Evolutionary conservation across 345 rosid genomes (phyloP), one percentile per base, ranked within the genome.

Genomic region (Luvunga scandens): DNA sequence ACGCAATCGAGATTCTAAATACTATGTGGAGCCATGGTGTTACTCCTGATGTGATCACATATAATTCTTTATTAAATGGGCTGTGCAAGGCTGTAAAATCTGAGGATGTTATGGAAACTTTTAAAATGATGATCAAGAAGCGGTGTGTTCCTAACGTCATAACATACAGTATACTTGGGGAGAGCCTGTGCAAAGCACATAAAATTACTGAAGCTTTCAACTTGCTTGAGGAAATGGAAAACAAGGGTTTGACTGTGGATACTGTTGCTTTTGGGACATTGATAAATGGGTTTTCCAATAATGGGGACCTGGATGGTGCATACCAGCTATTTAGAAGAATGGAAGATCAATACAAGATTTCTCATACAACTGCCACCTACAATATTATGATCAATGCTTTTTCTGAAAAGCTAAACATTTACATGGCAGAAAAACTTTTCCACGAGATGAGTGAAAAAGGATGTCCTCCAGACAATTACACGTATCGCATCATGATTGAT

Each of bases 1-100:
- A 73, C 22, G 91, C 97, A 10, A 85, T 96, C 74, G 90, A 88
- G 86, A 86, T 91, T 66, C 66, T 94, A 39, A 82, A 86, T 82
- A 86, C 84, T 72, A 94, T 92, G 99, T 84, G 86, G 85, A 82
- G 78, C 76, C 87, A 84, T 72, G 95, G 90, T 25, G 85, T 92
- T 75, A 82, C 81, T 73, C 97, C 98, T 66, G 98, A 94, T 72
- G 88, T 92, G 70, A 89, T 91, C 80, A 96, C 99, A 22, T 94
- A 92, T 80, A 96, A 96, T 81, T 85, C 97, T 70, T 77, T 96
- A 84, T 82, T 96, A 84, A 89, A 94, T 83, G 97, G 99, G 82
- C 91, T 96, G 69, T 92, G 97, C 89, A 93, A 94, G 85, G 85
- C 90, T 30, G 89, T 87, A 57, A 94, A 94, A 83, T 88, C 74